Evolutionary conservation across 192 early-diverging fungal genomes (phyloP).

Genomic region (Radiomyces spectabilis): DNA sequence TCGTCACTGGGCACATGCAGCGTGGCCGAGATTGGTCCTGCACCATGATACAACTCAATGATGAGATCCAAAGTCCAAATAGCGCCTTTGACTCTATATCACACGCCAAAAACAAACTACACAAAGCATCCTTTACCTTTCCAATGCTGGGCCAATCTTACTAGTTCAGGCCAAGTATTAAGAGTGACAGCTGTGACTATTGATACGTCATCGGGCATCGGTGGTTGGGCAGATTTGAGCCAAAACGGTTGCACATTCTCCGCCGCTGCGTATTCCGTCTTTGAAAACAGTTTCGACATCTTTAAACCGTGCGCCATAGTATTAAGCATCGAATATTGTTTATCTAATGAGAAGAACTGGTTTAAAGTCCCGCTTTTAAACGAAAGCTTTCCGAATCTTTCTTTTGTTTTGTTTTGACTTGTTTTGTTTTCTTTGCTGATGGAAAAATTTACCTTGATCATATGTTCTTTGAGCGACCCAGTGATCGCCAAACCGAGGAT

Average conservation of each 20-base stretch:
- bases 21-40: conserved; percentile 47
- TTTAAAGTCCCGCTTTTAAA: background rate
- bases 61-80: background rate
- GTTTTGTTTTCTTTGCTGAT: background rate
- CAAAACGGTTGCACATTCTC: conserved; percentile 24
- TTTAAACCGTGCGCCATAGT: conserved; percentile 22
- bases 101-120: background rate
- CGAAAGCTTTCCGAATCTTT: background rate
- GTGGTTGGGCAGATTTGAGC: conserved; percentile 21
- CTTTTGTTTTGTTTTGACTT: background rate
- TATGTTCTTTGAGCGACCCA: conserved; percentile 28
- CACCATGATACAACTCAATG: background rate
- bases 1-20: conserved; percentile 32
- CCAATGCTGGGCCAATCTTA: conserved; percentile 38
- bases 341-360: background rate
- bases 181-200: conserved; percentile 38
- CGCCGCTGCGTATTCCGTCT: conserved; percentile 10
- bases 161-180: conserved; percentile 35
- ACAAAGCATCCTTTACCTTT: conserved; percentile 29
- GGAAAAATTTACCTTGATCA: conserved; percentile 18
- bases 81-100: background rate
- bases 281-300: conserved; percentile 29
- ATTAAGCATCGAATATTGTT: conserved; percentile 16
- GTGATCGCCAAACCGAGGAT: background rate
- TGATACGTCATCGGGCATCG: conserved; percentile 35